These are phyloP conservation scores for Apiosordaria backusii DNA, from an alignment of 495 filamentous ascomycete genomes.

Conservation along the genomic window DNA sequence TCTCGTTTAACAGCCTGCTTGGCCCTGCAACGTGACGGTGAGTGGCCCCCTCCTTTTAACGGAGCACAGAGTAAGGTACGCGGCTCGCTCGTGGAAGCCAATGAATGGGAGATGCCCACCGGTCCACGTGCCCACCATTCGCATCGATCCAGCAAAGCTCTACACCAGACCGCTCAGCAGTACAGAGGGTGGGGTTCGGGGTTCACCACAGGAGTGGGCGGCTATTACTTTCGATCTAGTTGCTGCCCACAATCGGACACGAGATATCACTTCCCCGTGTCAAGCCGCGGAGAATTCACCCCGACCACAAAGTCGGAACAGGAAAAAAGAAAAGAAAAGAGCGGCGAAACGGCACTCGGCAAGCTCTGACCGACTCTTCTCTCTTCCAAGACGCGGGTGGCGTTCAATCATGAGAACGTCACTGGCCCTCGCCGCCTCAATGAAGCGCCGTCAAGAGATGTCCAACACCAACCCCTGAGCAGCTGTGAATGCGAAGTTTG, in stretches of 20 bases:
- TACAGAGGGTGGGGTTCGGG: background rate
- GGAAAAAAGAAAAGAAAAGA: background rate
- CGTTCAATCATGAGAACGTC: background rate
- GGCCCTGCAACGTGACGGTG: background rate
- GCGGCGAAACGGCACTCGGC: background rate
- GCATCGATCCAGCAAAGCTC: background rate
- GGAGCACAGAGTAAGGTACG: background rate
- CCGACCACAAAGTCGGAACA: background rate
- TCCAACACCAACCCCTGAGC: background rate
- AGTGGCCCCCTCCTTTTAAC: background rate
- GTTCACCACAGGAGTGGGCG: background rate
- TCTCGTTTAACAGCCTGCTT: background rate
- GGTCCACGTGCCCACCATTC: slow-evolving; percentile 1
- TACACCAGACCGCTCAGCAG: background rate
- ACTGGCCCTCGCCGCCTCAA: background rate
- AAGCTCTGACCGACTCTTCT: background rate
- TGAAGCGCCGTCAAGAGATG: background rate
- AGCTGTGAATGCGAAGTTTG: background rate
- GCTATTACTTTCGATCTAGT: background rate
- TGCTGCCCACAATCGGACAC: background rate
- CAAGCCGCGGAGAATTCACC: background rate
- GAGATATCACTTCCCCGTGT: background rate
- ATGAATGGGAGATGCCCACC: slow-evolving; percentile 2
- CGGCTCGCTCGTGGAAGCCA: background rate
- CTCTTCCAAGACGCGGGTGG: background rate